Percentiles rank a stretch among this genome's conserved stretches.
phyloP scores from a whole-genome alignment of 176 grass and related monocot species.

The Tillandsia leiboldiana region DNA sequence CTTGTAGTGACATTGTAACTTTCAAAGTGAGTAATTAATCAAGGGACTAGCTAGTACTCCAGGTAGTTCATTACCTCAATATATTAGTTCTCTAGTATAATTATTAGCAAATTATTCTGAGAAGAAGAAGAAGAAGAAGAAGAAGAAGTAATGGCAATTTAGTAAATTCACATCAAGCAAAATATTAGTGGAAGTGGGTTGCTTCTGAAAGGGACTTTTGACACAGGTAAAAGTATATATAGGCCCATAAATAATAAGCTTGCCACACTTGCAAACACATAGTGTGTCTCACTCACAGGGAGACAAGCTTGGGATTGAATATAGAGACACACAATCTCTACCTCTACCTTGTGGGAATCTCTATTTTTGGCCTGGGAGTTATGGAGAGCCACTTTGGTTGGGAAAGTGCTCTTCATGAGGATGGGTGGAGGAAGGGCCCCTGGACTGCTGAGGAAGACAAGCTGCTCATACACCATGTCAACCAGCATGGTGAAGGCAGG shows the following conservation, averaged over 20 bases:
- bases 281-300: slow-evolving; percentile 22
- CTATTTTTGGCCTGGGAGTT: not conserved
- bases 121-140: not conserved
- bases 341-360: slow-evolving; percentile 1
- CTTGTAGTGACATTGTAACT: too few species aligned
- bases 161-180: slow-evolving; percentile 8
- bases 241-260: slow-evolving; percentile 31
- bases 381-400: slow-evolving; percentile 50
- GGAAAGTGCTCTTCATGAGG: slow-evolving; percentile 36
- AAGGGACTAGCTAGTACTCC: too few species aligned
- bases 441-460: slow-evolving; percentile 86
- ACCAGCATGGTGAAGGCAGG: slow-evolving; percentile 78
- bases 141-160: slow-evolving; percentile 25
- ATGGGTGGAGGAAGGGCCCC: slow-evolving; percentile 82
- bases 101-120: not conserved
- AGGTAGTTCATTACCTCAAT: too few species aligned
- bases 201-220: slow-evolving; percentile 31
- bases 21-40: too few species aligned
- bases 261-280: slow-evolving; percentile 9
- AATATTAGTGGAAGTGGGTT: slow-evolving; percentile 35
- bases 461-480: slow-evolving; percentile 61
- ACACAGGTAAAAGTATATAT: not conserved
- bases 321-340: not conserved
- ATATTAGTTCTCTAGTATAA: too few species aligned
- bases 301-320: slow-evolving; percentile 10